Evolutionary conservation across 306 rosid genomes (phyloP), one percentile per base, ranked within the genome.

Genomic region (Gastrolobium villosum): DNA sequence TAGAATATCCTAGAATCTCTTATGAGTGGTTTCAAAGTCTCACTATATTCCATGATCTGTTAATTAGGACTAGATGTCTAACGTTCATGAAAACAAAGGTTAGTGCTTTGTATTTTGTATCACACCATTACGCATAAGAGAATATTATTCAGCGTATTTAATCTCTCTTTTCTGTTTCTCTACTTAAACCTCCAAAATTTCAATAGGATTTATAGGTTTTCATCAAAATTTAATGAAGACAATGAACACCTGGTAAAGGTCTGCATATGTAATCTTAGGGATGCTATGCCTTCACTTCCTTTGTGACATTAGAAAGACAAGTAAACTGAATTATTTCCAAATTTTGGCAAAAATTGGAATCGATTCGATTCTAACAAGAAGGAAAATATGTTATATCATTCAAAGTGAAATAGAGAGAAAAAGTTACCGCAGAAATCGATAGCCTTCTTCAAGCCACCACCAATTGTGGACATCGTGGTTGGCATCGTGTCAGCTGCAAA

Each of bases 241-340:
- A 53, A 53, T 61, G 54, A 60, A 80, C 86, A 91, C 96, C 93
- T 89, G 96, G 83, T 91, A 91, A 9, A 91, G 80, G 75, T 91
- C 92, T 14, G 96, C 96, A 79, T 89, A 86, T 44, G 92, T 87
- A 37, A 87, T 83, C 87, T 62, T 87, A 8, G 90, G 90, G 82
- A 87, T 68, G 80, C 67, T 81, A 87, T 28, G 74, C 81, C 82
- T 91, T 91, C 79, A 89, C 93, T 79, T 91, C 96, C 87, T 91
- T 91, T 89, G 62, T 14, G 76, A 61, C 31, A 82, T 75, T 72
- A 86, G 48, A 46, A 40, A 65, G 15, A 75, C n/a, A 46, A 20
- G 10, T 31, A 36, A 57, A 67, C 44, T 6, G 45, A 49, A 9
- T 15, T 61, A 28, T 28, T 56, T 2, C 15, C 4, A 9, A 9